These are phyloP conservation scores for Tetraselmis chui DNA, from an alignment of 139 green algal genomes.

Conservation along the genomic window DNA sequence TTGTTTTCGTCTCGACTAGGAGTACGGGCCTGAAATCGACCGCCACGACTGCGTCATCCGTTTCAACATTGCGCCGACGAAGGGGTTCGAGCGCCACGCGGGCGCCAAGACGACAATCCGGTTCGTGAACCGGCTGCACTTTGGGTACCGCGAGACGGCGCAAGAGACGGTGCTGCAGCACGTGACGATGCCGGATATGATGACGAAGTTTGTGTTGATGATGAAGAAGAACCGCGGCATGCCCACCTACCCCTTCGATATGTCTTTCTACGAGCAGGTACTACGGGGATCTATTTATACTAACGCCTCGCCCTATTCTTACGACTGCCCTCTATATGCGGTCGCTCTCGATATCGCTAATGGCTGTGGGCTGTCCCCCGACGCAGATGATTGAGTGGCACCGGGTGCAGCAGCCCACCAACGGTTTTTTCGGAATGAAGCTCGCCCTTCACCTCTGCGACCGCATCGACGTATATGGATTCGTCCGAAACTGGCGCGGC, in stretches of 20 bases:
- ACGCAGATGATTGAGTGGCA: conserved; percentile 19
- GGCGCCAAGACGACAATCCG: conserved; percentile 20
- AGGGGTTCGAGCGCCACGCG: conserved; percentile 17
- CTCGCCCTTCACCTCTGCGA: conserved; percentile 21
- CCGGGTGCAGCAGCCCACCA: conserved; percentile 18
- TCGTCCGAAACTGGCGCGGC: conserved; percentile 17
- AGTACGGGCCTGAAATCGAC: conserved; percentile 20
- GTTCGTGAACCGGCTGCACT: conserved; percentile 16
- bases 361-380: no score
- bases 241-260: conserved; percentile 5
- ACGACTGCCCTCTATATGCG: no score
- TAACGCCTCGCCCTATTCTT: no score
- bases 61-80: conserved; percentile 24
- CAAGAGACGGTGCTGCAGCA: conserved; percentile 5
- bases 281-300: no score
- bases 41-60: conserved; percentile 19
- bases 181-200: conserved; percentile 6
- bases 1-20: no score
- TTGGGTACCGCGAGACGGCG: conserved; percentile 5
- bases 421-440: conserved; percentile 21
- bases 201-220: conserved; percentile 1
- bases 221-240: conserved; percentile 2
- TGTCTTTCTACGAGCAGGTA: conserved; percentile 10
- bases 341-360: no score
- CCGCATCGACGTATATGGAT: conserved; percentile 18